phyloP scores from a whole-genome alignment of 2,329 filamentous ascomycete genomes.

The Botrytis squamosa region DNA sequence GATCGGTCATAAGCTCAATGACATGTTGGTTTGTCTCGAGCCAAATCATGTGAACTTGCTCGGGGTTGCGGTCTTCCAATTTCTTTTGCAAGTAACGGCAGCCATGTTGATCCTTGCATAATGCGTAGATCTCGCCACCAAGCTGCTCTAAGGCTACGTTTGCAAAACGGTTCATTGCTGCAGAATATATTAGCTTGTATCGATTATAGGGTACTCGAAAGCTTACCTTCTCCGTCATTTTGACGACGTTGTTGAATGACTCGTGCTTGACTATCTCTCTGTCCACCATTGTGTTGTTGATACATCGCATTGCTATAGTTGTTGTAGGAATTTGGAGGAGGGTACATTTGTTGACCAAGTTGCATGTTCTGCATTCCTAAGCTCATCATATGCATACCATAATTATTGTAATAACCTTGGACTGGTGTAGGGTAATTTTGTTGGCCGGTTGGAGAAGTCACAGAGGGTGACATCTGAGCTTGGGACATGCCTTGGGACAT shows the following conservation, averaged over 20 bases:
- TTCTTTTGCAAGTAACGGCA: constrained; percentile 97
- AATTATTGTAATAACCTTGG: constrained; percentile 41
- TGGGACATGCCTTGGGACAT: constrained; percentile 43
- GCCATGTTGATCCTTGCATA: constrained; percentile 98
- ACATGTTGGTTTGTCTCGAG: constrained; percentile 90
- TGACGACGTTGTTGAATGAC: constrained; percentile 74
- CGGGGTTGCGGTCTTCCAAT: constrained; percentile 81
- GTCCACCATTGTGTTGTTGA: constrained; percentile 44
- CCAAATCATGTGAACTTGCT: constrained; percentile 90
- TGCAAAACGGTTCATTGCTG: constrained; percentile 75
- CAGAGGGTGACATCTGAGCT: constrained; percentile 31
- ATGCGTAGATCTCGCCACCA: constrained; percentile 76
- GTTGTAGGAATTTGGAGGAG: constrained; percentile 54
- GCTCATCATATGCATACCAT: constrained; percentile 59
- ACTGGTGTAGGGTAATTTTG: constrained; percentile 32
- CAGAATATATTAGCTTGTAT: constrained; percentile 25
- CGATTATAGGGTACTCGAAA: neutral
- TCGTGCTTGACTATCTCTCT: constrained; percentile 72
- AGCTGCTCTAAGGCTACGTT: constrained; percentile 81
- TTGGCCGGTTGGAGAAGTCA: constrained; percentile 35
- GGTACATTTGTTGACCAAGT: constrained; percentile 54
- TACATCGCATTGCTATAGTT: constrained; percentile 31
- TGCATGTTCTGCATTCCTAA: constrained; percentile 68
- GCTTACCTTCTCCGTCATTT: constrained; percentile 68
- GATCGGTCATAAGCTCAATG: constrained; percentile 97